Base-by-base conservation (phyloP, 495 filamentous ascomycete genomes). In the Bathelium albidoporum region DNA sequence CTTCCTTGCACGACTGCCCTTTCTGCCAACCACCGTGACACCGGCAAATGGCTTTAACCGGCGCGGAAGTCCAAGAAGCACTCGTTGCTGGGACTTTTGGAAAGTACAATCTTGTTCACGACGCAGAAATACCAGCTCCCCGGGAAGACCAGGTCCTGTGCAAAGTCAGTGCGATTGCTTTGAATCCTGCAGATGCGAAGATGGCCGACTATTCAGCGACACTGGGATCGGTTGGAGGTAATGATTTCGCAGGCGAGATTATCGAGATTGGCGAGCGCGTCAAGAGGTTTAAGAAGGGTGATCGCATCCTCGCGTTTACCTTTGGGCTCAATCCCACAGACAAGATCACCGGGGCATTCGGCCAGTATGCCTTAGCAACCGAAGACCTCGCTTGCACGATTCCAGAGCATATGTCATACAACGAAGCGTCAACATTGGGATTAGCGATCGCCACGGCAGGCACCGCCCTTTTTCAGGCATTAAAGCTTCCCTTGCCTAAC, bases 171-270 rank as follows among this genome's bases (percentile, higher is more conserved):
- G 44, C 20, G n/a, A 49, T 49, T n/a, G 44, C 44, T 49, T 49
- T 49, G 44, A 49, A 2, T 1, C 20, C 44, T 49, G 44, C 44
- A 0, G 44, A 49, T 49, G 44, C 44, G 2, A 49, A 63, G 22
- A 63, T 63, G 26, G 61, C 52, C 55, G 61, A 53, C 61, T 45
- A 63, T 58, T 45, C 32, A 12, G 61, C 44, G 9, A 55, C 20
- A 14, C 44, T 45, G 26, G 61, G 44, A 29, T 63, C 44, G n/a
- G 1, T 32, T 10, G 45, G 52, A 22, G 91, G 91, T 53, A 89
- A 96, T 71, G 91, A 96, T 68, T 95, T 90, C 76, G 91, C 87
- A 69, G 91, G 91, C 52, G 74, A 89, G 20, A 85, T 95, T 5
- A 89, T 93, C 34, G 77, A 80, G 20, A 79, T 89, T 5, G 91